Evolutionary conservation across 805 yeast genomes (phyloP), one percentile per base, ranked within the genome.

Genomic region (Spathaspora hagerdaliae): DNA sequence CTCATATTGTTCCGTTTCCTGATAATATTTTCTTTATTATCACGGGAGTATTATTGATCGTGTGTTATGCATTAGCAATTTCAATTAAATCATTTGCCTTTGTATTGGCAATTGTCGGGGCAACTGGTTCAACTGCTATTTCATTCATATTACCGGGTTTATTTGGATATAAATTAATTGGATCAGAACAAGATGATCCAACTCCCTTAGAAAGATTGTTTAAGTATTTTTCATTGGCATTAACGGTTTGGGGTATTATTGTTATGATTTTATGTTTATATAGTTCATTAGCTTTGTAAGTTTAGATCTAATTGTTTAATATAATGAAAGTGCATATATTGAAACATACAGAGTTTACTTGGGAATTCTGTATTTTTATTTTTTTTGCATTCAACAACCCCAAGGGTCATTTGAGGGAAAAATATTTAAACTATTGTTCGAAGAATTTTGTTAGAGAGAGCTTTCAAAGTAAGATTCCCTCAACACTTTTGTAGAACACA

Each of bases 121-220:
- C 96, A 1, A 89, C 96, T 0, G 97, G 97, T 0, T 87, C 96
- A 1, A 90, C 97, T 0, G 80, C 96, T 5, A 89, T 91, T 42
- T 89, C 96, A 10, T 90, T 90, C 59, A 89, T 88, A 27, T 72
- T 90, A 39, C 97, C 97, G 0, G 97, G 97, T 0, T 67, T 88
- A 19, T 88, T 90, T 59, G 96, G 92, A 3, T 88, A 78, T 65
- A 82, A 78, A 54, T 71, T 90, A 48, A 77, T 87, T 44, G 84
- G 81, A n/a, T 65, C 78, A 5, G 75, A 71, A 31, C 12, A 29
- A 11, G 54, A 47, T 42, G 52, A 51, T 31, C 51, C 51, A 19
- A 41, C 69, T n/a, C 50, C 38, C 26, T 55, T 60, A 11, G 75
- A 73, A 19, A 51, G 42, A 15, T 27, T 60, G 6, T 58, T 77